Evolutionary conservation across 225 moss, liverwort and hornwort genomes (phyloP), one percentile per base, ranked within the genome.

Genomic region (Polytrichum commune): DNA sequence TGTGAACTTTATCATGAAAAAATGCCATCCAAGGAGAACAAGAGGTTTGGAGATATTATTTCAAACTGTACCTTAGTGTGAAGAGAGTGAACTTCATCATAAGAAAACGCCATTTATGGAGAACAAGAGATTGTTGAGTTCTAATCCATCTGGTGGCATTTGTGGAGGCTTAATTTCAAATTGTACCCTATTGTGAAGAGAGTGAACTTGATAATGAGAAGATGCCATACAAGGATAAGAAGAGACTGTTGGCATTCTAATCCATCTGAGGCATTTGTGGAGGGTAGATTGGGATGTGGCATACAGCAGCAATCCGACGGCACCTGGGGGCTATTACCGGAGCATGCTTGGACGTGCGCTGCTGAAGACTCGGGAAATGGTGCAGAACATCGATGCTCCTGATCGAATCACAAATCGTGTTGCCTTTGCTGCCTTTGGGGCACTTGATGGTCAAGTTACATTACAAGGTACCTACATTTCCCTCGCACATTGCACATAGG

Each of bases 241-340:
- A 38, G 38, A 38, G 13, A 13, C 38, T 13, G 46, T 10, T 46
- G 46, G 46, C 13, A 46, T 13, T 46, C 13, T 46, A 46, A 46
- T 46, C 13, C 13, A 46, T 46, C 16, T 16, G 46, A 46, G 46
- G 46, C 46, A 13, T 46, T 53, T 32, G 64, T 69, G 76, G 71
- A 13, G 2, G 24, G 7, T 73, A 98, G 98, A 91, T 72, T 98
- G 95, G 95, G 89, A 98, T 28, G 98, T 98, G 38, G 84, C 82
- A 16, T 98, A 98, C 69, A 91, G 91, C 60, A 95, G 87, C 6
- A 95, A 91, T 53, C 93, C 95, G 5, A 93, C 91, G 27, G 92
- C 98, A 26, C 87, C 98, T 19, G 98, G 98, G 16, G 95, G 95
- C 27, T 75, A 78, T 62, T 98, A 95, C 82, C 93, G 98, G 53